Percentiles rank a stretch among this genome's conserved stretches.
Evolutionary conservation across 306 rosid genomes (phyloP).

Genomic region (Crotalaria pallida): DNA sequence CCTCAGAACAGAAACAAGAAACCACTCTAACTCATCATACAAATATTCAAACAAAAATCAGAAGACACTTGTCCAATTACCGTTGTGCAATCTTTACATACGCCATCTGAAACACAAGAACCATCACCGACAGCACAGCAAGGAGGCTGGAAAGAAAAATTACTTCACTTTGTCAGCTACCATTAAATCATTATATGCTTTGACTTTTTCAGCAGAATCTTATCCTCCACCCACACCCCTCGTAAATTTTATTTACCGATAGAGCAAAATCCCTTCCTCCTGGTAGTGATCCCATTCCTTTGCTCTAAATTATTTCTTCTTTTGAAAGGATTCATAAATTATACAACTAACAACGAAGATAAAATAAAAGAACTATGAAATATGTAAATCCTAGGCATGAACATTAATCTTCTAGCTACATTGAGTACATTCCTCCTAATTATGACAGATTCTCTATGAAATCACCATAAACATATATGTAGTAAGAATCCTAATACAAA

Average conservation of each 20-base stretch:
- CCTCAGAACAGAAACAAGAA: conserved; percentile 17
- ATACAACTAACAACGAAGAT: conserved; percentile 8
- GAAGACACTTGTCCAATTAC: conserved; percentile 38
- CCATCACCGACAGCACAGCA: conserved; percentile 70
- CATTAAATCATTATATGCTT: conserved; percentile 7
- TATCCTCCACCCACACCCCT: background rate
- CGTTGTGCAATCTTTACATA: conserved; percentile 93
- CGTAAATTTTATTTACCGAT: background rate
- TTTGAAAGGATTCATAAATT: background rate
- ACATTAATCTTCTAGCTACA: background rate
- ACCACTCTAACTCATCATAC: background rate
- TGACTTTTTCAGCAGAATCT: background rate
- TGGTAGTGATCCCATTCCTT: conserved; percentile 6
- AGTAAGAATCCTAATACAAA: conserved; percentile 7
- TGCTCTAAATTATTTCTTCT: background rate
- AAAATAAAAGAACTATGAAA: conserved; percentile 7
- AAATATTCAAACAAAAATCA: conserved; percentile 5
- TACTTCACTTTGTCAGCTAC: conserved; percentile 28
- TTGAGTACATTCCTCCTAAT: background rate
- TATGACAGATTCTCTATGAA: background rate
- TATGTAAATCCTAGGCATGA: conserved; percentile 9
- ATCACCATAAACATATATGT: background rate
- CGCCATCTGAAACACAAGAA: conserved; percentile 62
- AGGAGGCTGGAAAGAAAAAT: conserved; percentile 63
- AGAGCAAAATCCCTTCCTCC: background rate